phyloP scores from a whole-genome alignment of 257 asterid genomes.

The Apocynum venetum region DNA sequence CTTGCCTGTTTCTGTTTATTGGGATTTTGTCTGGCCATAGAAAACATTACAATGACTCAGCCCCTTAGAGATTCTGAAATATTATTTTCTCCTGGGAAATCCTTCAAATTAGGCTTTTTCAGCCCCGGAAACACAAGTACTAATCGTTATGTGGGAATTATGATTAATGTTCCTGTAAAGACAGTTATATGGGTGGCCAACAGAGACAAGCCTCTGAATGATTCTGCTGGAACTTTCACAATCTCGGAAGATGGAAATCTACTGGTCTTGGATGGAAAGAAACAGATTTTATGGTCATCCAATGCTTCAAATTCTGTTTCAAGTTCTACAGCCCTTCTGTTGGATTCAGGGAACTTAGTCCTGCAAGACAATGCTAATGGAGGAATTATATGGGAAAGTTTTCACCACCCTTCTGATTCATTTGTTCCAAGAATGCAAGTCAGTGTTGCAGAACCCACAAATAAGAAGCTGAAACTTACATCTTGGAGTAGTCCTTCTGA shows the following conservation, averaged over 20 bases:
- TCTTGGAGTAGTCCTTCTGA: conserved; percentile 41
- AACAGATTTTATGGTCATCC: conserved; percentile 40
- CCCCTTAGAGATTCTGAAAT: conserved; percentile 21
- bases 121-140: conserved; percentile 16
- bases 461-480: conserved; percentile 8
- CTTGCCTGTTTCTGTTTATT: no score
- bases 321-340: conserved; percentile 33
- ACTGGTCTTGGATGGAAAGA: conserved; percentile 28
- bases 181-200: conserved; percentile 55
- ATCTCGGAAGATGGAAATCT: conserved; percentile 41
- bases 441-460: conserved; percentile 18
- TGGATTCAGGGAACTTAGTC: conserved; percentile 47
- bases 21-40: neutral
- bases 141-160: conserved; percentile 29
- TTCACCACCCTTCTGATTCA: conserved; percentile 24
- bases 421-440: conserved; percentile 36
- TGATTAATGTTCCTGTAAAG: conserved; percentile 18
- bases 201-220: conserved; percentile 40
- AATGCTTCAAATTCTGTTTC: conserved; percentile 15
- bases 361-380: conserved; percentile 27
- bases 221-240: conserved; percentile 29
- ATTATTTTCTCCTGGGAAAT: conserved; percentile 15
- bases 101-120: conserved; percentile 29
- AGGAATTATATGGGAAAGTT: conserved; percentile 43
- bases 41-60: conserved; percentile 9